Conservation (phyloP, 352 stramenopile genomes). For the Thraustochytrium sp. region DNA sequence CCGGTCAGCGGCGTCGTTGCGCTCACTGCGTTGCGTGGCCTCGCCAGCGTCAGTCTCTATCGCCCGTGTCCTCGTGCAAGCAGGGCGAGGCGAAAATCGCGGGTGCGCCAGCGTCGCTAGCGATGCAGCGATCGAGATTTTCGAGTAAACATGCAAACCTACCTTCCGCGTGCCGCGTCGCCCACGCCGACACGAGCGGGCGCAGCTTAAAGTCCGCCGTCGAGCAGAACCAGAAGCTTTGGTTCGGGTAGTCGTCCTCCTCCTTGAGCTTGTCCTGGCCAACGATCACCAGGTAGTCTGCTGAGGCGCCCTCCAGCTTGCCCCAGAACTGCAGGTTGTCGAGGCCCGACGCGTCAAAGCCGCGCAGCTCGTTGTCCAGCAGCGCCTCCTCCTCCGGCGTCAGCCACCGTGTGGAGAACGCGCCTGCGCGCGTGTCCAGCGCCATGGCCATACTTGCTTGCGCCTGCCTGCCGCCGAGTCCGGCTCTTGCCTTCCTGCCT, state of each 20-base stretch:
- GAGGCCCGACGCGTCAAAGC: constrained; percentile 54
- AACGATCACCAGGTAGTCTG: constrained; percentile 51
- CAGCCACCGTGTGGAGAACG: not conserved
- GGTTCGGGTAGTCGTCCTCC: constrained; percentile 34
- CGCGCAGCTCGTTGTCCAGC: not conserved
- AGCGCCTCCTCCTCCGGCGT: constrained; percentile 34
- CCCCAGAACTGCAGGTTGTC: constrained; percentile 52
- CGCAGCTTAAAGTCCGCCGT: constrained; percentile 49
- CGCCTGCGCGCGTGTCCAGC: not conserved
- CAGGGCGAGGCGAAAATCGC: no score
- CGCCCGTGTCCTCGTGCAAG: constrained; percentile 48
- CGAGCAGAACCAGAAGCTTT: constrained; percentile 51
- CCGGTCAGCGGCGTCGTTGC: constrained; percentile 6
- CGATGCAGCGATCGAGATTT: not conserved
- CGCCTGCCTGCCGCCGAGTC: no score
- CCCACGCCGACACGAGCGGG: constrained; percentile 39
- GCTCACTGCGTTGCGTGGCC: constrained; percentile 35
- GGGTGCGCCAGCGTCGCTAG: no score
- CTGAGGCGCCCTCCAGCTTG: constrained; percentile 50
- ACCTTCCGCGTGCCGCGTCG: not conserved
- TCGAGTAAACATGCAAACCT: no score
- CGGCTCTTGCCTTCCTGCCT: no score
- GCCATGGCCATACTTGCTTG: not conserved
- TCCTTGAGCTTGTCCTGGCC: constrained; percentile 41
- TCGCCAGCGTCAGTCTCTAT: not conserved